Base-by-base conservation (phyloP, 805 yeast species). In the Peterozyma xylosa region DNA sequence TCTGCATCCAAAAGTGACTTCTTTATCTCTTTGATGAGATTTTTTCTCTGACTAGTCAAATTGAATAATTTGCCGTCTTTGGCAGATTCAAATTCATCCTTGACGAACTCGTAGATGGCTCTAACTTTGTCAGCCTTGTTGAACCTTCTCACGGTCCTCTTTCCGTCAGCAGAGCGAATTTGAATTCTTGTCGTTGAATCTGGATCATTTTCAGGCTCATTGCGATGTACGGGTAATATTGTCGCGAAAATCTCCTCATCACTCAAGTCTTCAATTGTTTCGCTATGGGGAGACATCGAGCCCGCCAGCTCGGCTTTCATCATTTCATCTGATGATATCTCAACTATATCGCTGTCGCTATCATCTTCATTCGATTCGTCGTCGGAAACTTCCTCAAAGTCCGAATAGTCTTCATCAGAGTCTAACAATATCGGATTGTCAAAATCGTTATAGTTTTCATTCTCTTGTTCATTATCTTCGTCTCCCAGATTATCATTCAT, bases 91-190 rank as follows among this genome's bases (percentile, higher is more conserved):
- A 85, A 65, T 9, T 75, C 73, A 34, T 65, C 66, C 60, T 91
- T 91, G 21, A 84, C 74, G 57, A 76, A 77, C 52, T 79, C 82
- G 59, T 74, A 93, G 1, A 93, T 59, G 1, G 58, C 60, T 3
- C 67, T 46, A 0, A 93, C 87, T 3, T 71, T 66, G 50, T 86
- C 95, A 3, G 64, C 59, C 10, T 74, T 54, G 9, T 64, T 62
- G 52, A 91, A 85, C 46, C 86, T 74, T 47, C 87, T 82, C 10
- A 91, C 82, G 11, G 82, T 64, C 46, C 97, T 71, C 39, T 80
- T 74, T n/a, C 98, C 97, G 54, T 82, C 87, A 14, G 90, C 93
- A 29, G 86, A 74, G 47, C 96, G 71, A n/a, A 93, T 74, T 62
- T 93, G 98, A 21, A 93, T 75, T 53, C 96, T 70, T 0, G 96